Percentiles rank a stretch among this genome's conserved stretches.
Conservation (phyloP, 2,329 filamentous ascomycete species). For the Zalaria sp. region DNA sequence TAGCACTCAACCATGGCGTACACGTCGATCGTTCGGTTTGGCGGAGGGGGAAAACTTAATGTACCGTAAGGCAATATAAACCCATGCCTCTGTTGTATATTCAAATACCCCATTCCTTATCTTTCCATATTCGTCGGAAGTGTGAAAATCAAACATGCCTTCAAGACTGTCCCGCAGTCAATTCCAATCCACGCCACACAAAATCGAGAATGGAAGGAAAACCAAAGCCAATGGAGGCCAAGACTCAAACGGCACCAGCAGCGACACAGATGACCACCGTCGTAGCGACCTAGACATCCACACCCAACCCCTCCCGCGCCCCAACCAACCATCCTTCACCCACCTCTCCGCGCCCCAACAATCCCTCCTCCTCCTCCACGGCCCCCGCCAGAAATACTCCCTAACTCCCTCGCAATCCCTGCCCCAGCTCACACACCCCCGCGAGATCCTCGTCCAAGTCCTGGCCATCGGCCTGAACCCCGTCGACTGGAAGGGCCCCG, state of each 20-base stretch:
- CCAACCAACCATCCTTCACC: background rate
- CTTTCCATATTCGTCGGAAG: no score
- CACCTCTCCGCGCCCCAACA: constrained; percentile 16
- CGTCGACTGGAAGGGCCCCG: constrained; percentile 59
- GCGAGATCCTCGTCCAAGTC: constrained; percentile 49
- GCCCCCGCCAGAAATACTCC: constrained; percentile 19
- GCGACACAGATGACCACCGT: background rate
- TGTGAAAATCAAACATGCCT: no score
- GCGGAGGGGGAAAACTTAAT: no score
- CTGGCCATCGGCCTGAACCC: constrained; percentile 58
- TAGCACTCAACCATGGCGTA: no score
- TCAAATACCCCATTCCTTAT: no score
- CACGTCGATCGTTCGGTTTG: no score
- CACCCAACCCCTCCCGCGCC: background rate
- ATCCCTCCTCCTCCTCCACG: constrained; percentile 20
- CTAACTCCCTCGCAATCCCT: constrained; percentile 16
- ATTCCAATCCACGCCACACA: no score
- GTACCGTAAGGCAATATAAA: no score
- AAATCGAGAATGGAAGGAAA: no score
- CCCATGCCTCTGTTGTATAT: no score
- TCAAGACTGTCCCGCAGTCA: no score
- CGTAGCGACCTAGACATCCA: background rate
- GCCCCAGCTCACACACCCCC: constrained; percentile 10
- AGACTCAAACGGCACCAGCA: background rate
- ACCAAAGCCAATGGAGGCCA: no score